phyloP scores from a whole-genome alignment of 2,329 filamentous ascomycete species.

The Talaromyces rugulosus region DNA sequence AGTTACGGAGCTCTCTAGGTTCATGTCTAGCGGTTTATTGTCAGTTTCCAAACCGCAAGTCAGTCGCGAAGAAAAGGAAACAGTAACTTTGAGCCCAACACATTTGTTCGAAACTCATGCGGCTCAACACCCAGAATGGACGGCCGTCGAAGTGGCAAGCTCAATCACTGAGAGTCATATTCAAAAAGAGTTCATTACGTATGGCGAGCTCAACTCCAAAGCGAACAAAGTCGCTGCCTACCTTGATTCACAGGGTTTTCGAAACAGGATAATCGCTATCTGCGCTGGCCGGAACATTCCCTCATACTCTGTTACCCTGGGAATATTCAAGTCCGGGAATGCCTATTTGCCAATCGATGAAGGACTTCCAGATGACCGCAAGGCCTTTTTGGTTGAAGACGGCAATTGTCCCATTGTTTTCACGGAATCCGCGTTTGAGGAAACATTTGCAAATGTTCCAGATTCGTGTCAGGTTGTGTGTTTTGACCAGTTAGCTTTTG shows the following conservation, averaged over 20 bases:
- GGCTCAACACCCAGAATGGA: constrained; percentile 23
- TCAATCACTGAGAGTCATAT: constrained; percentile 17
- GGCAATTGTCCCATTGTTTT: constrained; percentile 26
- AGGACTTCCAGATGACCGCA: constrained; percentile 25
- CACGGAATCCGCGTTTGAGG: constrained; percentile 19
- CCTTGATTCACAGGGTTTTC: constrained; percentile 18
- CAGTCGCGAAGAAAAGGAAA: constrained; percentile 17
- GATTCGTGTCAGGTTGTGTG: constrained; percentile 18
- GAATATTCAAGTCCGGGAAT: constrained; percentile 32
- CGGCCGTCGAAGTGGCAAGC: constrained; percentile 26
- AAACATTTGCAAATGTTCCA: constrained; percentile 17
- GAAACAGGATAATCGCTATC: constrained; percentile 24
- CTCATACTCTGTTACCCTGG: constrained; percentile 27
- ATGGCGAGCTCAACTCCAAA: constrained; percentile 18
- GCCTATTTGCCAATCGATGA: constrained; percentile 33
- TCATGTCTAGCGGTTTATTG: constrained; percentile 19
- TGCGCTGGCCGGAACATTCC: constrained; percentile 24
- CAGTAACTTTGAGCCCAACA: constrained; percentile 21
- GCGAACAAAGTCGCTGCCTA: constrained; percentile 24
- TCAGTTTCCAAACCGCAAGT: constrained; percentile 21
- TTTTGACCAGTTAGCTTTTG: constrained; percentile 20
- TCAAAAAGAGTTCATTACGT: constrained; percentile 23
- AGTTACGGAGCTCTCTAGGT: constrained; percentile 19
- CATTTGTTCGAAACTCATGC: constrained; percentile 26
- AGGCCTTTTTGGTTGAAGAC: constrained; percentile 26